Evolutionary conservation across 2,329 filamentous ascomycete species (phyloP).

Genomic region (Coniochaeta sp.): DNA sequence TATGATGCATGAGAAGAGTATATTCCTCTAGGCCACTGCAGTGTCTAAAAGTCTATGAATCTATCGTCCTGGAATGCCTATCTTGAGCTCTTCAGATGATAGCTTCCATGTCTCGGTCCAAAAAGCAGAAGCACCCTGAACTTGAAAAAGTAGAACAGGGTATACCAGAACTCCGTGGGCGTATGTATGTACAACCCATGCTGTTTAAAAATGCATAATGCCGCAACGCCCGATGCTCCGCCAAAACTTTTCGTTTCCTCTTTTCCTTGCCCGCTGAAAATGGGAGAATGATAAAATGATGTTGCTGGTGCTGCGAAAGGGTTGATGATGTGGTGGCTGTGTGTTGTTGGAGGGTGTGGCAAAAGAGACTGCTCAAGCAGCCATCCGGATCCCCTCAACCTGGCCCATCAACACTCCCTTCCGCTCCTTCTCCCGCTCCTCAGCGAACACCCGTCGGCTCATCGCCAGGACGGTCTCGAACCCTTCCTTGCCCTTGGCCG

Average conservation of each 20-base stretch:
- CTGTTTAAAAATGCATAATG: slow-evolving; percentile 1
- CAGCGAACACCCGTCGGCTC: slow-evolving; percentile 83
- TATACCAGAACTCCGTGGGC: neutral
- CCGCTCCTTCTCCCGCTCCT: slow-evolving; percentile 65
- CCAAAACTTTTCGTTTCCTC: neutral
- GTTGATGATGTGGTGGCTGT: neutral
- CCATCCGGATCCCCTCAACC: slow-evolving; percentile 3
- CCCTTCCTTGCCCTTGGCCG: slow-evolving; percentile 80
- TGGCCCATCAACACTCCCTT: slow-evolving; percentile 20
- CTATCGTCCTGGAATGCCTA: neutral
- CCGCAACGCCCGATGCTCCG: neutral
- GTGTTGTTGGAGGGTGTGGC: too few species aligned
- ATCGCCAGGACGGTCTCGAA: slow-evolving; percentile 94
- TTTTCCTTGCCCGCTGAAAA: neutral
- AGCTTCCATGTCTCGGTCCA: neutral
- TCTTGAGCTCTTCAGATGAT: slow-evolving; percentile 1
- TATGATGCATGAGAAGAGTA: neutral
- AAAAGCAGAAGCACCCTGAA: neutral
- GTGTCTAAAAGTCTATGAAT: slow-evolving; percentile 1
- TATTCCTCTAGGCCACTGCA: neutral
- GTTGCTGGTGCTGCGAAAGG: neutral
- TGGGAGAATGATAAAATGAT: neutral
- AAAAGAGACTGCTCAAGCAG: neutral
- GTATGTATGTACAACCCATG: neutral
- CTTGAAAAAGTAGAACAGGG: neutral